Conservation (phyloP, 192 early-diverging fungal genomes). For the Podila verticillata region DNA sequence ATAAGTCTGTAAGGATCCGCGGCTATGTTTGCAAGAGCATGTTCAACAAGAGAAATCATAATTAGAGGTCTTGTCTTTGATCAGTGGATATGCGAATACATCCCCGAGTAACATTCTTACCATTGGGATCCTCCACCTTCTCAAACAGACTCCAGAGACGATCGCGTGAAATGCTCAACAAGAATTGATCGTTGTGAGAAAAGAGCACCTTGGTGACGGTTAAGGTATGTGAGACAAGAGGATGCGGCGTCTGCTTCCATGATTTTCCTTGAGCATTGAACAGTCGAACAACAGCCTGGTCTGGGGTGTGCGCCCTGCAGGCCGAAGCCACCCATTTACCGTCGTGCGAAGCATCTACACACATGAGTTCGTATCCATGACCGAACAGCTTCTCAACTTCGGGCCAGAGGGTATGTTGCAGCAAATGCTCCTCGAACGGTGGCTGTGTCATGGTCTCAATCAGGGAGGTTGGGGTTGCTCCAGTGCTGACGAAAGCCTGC, state of each 20-base stretch:
- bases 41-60: neutral
- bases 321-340: conserved; percentile 79
- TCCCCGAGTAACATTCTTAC: conserved; percentile 13
- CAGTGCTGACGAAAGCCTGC: conserved; percentile 66
- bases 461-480: conserved; percentile 55
- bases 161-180: conserved; percentile 89
- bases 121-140: conserved; percentile 48
- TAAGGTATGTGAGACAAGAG: conserved; percentile 76
- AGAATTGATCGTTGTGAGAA: conserved; percentile 73
- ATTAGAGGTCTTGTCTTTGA: too few relatives aligned
- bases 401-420: conserved; percentile 94
- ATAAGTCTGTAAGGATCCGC: conserved; percentile 65
- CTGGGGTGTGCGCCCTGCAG: conserved; percentile 73
- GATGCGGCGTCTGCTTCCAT: conserved; percentile 72
- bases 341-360: conserved; percentile 76
- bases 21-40: conserved; percentile 26
- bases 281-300: conserved; percentile 79
- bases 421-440: conserved; percentile 90
- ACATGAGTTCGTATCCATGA: conserved; percentile 93
- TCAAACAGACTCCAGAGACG: conserved; percentile 88
- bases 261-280: conserved; percentile 66
- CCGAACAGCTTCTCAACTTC: conserved; percentile 97
- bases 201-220: conserved; percentile 89
- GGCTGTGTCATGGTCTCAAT: conserved; percentile 62
- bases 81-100: neutral